A percentile compares a stretch with the other conserved stretches of the same genome.
Evolutionary conservation across 108 stramenopile species (phyloP).

Genomic region (Skeletonema costatum): DNA sequence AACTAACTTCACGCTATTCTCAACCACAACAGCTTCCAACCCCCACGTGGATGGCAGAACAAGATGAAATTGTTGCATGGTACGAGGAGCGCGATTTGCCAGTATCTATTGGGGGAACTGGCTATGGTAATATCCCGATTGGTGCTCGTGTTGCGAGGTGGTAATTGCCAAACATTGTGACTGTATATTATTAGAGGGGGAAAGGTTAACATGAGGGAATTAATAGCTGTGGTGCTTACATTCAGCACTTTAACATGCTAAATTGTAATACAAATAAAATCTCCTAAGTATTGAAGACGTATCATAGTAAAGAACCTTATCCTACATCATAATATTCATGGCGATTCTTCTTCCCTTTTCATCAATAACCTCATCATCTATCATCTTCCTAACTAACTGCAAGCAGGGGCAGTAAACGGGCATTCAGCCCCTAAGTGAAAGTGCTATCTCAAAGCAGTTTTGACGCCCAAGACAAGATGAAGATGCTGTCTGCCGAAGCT

Average conservation of each 20-base stretch:
- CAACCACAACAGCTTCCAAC: conserved; percentile 57
- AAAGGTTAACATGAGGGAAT: neutral
- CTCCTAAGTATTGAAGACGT: too few relatives aligned
- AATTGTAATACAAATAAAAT: neutral
- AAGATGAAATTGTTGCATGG: conserved; percentile 74
- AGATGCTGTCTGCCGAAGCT: too few relatives aligned
- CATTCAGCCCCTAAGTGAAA: too few relatives aligned
- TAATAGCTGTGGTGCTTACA: neutral
- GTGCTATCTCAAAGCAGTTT: too few relatives aligned
- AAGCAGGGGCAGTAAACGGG: too few relatives aligned
- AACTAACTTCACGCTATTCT: neutral
- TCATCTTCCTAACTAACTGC: too few relatives aligned
- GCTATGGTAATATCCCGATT: conserved; percentile 55
- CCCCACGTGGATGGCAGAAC: conserved; percentile 61
- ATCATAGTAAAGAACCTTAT: too few relatives aligned
- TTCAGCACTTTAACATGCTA: neutral
- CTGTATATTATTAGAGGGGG: neutral
- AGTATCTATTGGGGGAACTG: conserved; percentile 72
- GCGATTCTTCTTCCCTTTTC: too few relatives aligned
- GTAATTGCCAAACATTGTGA: conserved; percentile 40
- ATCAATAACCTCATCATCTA: too few relatives aligned
- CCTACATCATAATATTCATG: too few relatives aligned
- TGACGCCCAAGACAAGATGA: too few relatives aligned
- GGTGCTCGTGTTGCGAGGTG: conserved; percentile 74
- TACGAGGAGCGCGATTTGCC: conserved; percentile 84